phyloP scores from a whole-genome alignment of 352 stramenopile species.

The Pythium chondricola region DNA sequence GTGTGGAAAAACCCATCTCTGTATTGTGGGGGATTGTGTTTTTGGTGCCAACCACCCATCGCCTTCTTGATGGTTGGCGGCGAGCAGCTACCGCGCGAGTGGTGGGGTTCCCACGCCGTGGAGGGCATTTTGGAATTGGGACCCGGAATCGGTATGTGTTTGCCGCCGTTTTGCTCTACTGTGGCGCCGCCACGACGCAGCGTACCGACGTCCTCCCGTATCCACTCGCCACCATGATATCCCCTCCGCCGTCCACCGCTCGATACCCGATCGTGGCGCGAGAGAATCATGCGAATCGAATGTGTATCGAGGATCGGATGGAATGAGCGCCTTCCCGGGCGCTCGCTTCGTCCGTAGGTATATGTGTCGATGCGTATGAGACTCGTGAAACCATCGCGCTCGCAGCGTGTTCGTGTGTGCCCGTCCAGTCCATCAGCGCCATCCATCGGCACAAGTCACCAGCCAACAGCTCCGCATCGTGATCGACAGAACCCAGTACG shows the following conservation, averaged over 20 bases:
- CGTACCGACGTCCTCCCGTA: conserved; percentile 15
- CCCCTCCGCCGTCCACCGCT: neutral
- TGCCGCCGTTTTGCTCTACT: neutral
- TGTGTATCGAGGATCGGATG: conserved; percentile 86
- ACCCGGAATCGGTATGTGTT: conserved; percentile 72
- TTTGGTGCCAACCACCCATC: conserved; percentile 12
- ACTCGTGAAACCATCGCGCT: conserved; percentile 12
- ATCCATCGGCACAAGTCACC: too few relatives aligned
- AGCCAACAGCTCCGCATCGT: too few relatives aligned
- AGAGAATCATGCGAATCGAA: conserved; percentile 17
- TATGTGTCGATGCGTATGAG: conserved; percentile 64
- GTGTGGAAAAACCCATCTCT: too few relatives aligned
- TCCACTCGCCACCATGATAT: conserved; percentile 1
- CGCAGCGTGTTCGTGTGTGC: neutral
- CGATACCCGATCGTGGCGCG: conserved; percentile 4
- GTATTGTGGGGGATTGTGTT: conserved; percentile 19
- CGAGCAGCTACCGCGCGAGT: too few relatives aligned
- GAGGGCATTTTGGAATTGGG: conserved; percentile 83
- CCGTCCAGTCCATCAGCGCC: neutral
- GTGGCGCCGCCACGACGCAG: neutral
- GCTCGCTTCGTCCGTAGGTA: conserved; percentile 72
- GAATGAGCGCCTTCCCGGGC: conserved; percentile 1
- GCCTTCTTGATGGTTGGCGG: conserved; percentile 7
- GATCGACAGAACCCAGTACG: too few relatives aligned
- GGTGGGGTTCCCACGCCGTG: too few relatives aligned